Percentiles rank a stretch among this genome's conserved stretches.
phyloP scores from a whole-genome alignment of 345 rosid species.

The Streptanthus diversifolius region DNA sequence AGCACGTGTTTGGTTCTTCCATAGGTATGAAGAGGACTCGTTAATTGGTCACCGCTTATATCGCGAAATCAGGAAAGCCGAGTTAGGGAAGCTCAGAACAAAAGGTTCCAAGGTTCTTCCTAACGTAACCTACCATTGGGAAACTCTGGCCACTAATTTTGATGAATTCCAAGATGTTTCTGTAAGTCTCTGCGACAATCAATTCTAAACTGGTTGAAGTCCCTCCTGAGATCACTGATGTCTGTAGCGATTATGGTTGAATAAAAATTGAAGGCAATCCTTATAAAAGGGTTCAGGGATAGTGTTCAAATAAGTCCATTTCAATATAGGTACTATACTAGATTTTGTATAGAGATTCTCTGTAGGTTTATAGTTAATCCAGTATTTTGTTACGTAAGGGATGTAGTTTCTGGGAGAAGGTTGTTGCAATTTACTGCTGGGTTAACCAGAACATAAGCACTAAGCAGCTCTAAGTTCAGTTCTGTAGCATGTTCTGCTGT shows the following conservation, averaged over 20 bases:
- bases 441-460: neutral
- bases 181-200: conserved; percentile 38
- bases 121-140: conserved; percentile 72
- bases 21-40: conserved; percentile 91
- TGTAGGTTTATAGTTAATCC: neutral
- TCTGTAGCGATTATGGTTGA: neutral
- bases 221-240: neutral
- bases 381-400: neutral
- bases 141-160: conserved; percentile 85
- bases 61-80: conserved; percentile 79
- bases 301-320: neutral
- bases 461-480: neutral
- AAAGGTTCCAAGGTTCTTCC: conserved; percentile 70
- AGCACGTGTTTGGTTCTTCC: conserved; percentile 20
- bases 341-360: neutral
- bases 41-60: conserved; percentile 81
- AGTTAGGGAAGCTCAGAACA: conserved; percentile 58
- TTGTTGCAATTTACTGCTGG: neutral
- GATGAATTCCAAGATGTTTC: conserved; percentile 78
- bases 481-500: neutral
- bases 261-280: neutral
- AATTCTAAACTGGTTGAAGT: neutral
- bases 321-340: no score
- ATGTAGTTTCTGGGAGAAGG: neutral
- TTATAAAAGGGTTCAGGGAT: neutral